Base-by-base conservation (phyloP, 1,139 yeast genomes). In the Pichia sp. region DNA sequence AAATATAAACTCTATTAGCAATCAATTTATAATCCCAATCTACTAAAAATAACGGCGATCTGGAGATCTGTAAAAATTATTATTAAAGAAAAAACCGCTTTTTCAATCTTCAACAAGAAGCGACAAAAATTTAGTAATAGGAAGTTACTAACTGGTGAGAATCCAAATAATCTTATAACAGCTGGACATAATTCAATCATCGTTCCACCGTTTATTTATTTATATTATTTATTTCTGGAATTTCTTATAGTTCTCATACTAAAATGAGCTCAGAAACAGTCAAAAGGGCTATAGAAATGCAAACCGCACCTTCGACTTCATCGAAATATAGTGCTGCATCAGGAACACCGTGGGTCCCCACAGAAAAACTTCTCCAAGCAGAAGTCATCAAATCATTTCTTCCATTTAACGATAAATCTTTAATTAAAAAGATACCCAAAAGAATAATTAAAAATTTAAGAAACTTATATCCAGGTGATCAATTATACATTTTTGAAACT, bases 381-480 rank as follows among this genome's bases (percentile, higher is more conserved):
- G 46, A 45, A 51, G 67, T 82, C 32, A 64, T 75, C 47, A 73
- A 71, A 53, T 74, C 87, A 0, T 83, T 82, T 62, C 63, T 78
- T 36, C 90, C 90, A 1, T 65, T 75, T 45, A 58, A 61, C 16
- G 34, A 42, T 20, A 3, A 29, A 1, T 31, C 42, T 64, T 35
- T 24, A 36, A 43, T 23, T 38, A 47, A 36, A 37, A 48, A 27
- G 34, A 37, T 30, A 26, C 45, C 49, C 43, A 54, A 41, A n/a
- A 41, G 11, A 22, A 30, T 34, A 36, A 59, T 30, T 8, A 45
- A 47, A 3, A 56, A 62, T 53, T 75, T 74, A 63, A 68, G 67
- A 51, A 78, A 82, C 56, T 63, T 87, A 44, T 82, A 80, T 58
- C 82, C 87, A 23, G 96, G 96, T 32, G 95, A 87, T 60, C 86